Evolutionary conservation across 805 yeast genomes (phyloP).

Genomic region (Zygotorulaspora sp.): DNA sequence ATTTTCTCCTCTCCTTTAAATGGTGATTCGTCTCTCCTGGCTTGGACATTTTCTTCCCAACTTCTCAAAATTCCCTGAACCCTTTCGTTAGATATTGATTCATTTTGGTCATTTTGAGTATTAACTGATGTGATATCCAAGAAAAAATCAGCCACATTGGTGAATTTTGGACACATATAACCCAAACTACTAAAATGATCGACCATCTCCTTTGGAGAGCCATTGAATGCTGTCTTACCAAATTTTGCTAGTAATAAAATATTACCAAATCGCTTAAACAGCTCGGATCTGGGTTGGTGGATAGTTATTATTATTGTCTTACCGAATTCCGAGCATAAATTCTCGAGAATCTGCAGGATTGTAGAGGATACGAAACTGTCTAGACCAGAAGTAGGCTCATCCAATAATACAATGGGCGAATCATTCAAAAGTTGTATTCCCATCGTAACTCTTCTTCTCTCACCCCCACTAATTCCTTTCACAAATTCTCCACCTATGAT

Average conservation of each 20-base stretch:
- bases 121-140: conserved; percentile 65
- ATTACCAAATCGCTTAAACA: conserved; percentile 62
- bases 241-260: conserved; percentile 71
- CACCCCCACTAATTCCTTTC: conserved; percentile 85
- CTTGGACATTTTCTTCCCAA: conserved; percentile 34
- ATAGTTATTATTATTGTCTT: conserved; percentile 72
- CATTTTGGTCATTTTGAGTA: conserved; percentile 42
- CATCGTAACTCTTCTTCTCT: conserved; percentile 77
- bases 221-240: conserved; percentile 66
- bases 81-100: conserved; percentile 38
- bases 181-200: conserved; percentile 48
- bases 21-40: background rate
- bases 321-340: conserved; percentile 49
- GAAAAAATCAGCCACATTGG: conserved; percentile 70
- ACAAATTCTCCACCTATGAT: conserved; percentile 56
- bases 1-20: conserved; percentile 3
- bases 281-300: conserved; percentile 75
- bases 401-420: conserved; percentile 67
- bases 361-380: conserved; percentile 75
- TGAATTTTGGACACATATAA: conserved; percentile 51
- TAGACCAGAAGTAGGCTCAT: conserved; percentile 87
- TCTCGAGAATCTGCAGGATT: conserved; percentile 55
- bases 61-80: conserved; percentile 37
- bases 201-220: conserved; percentile 44
- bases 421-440: conserved; percentile 71